phyloP scores from a whole-genome alignment of 2,329 filamentous ascomycete species.

The Fusarium keratoplasticum region DNA sequence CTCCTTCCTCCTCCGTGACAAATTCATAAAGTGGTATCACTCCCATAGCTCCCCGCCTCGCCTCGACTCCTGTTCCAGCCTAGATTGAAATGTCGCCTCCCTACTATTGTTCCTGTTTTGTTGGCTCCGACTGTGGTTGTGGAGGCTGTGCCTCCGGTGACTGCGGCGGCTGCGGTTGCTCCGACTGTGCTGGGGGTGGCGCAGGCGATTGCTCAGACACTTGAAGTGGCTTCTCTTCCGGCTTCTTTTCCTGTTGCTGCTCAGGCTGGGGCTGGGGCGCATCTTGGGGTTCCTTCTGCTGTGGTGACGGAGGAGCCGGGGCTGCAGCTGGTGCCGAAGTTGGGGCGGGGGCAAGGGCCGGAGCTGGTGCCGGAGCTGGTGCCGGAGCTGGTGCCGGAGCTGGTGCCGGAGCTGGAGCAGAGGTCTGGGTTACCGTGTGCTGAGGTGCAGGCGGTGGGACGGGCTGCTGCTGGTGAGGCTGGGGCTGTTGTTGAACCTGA shows the following conservation, averaged over 20 bases:
- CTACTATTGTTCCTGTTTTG: conserved; percentile 20
- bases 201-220: conserved; percentile 14
- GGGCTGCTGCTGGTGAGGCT: not conserved
- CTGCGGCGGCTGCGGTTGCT: not conserved
- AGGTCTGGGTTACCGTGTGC: not conserved
- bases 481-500: not conserved
- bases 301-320: conserved; percentile 8
- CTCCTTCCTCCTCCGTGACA: conserved; percentile 21
- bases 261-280: not conserved
- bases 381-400: not conserved
- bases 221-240: conserved; percentile 7
- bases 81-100: not conserved
- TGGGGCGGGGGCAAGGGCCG: not conserved
- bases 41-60: conserved; percentile 1
- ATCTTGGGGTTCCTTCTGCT: conserved; percentile 1
- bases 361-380: not conserved
- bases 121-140: conserved; percentile 13
- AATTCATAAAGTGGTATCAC: conserved; percentile 21
- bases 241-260: conserved; percentile 8
- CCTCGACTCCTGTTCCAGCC: conserved; percentile 6
- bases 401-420: not conserved
- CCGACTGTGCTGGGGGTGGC: not conserved
- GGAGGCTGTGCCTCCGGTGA: conserved; percentile 3
- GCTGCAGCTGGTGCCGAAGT: not conserved
- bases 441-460: not conserved